A percentile compares a stretch with the other conserved stretches of the same genome.
Evolutionary conservation across 768 basidiomycete genomes (phyloP).

Genomic region (Xerocomus spinulosus): DNA sequence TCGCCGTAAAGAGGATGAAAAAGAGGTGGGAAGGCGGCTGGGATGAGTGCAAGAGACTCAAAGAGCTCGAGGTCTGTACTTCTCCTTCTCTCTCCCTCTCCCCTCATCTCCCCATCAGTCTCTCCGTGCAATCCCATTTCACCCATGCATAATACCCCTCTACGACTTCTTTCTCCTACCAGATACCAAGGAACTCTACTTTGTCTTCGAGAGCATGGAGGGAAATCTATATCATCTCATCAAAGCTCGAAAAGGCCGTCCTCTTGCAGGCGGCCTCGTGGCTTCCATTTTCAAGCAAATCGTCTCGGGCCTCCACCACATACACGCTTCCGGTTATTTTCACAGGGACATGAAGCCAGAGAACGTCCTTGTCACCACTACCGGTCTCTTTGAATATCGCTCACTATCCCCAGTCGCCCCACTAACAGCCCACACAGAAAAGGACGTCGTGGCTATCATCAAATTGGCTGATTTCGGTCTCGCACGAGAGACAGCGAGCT

Average conservation of each 20-base stretch:
- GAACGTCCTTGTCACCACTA: conserved; percentile 97
- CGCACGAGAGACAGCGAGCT: conserved; percentile 81
- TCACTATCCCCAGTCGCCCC: conserved; percentile 67
- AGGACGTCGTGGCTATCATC: conserved; percentile 94
- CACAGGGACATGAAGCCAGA: conserved; percentile 99
- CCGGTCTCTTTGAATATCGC: conserved; percentile 88
- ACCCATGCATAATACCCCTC: conserved; percentile 96
- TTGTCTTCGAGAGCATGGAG: conserved; percentile 99
- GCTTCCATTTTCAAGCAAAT: conserved; percentile 94
- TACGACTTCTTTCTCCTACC: conserved; percentile 99
- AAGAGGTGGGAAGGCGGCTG: conserved; percentile 97
- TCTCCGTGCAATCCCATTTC: conserved; percentile 87
- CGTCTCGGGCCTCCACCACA: conserved; percentile 84
- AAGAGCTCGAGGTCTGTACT: conserved; percentile 84
- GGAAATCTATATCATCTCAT: conserved; percentile 99
- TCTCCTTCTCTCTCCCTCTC: conserved; percentile 11
- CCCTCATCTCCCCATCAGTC: conserved; percentile 52
- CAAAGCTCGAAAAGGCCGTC: conserved; percentile 90
- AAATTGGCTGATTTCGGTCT: conserved; percentile 99
- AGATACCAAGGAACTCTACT: conserved; percentile 92
- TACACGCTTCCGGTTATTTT: conserved; percentile 91
- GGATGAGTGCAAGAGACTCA: conserved; percentile 93
- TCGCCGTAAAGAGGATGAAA: conserved; percentile 98
- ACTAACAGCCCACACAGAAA: conserved; percentile 66
- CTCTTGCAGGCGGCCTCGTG: conserved; percentile 94